Evolutionary conservation across 2,329 filamentous ascomycete genomes (phyloP), one percentile per base, ranked within the genome.

Genomic region (Xylariaceae sp.): DNA sequence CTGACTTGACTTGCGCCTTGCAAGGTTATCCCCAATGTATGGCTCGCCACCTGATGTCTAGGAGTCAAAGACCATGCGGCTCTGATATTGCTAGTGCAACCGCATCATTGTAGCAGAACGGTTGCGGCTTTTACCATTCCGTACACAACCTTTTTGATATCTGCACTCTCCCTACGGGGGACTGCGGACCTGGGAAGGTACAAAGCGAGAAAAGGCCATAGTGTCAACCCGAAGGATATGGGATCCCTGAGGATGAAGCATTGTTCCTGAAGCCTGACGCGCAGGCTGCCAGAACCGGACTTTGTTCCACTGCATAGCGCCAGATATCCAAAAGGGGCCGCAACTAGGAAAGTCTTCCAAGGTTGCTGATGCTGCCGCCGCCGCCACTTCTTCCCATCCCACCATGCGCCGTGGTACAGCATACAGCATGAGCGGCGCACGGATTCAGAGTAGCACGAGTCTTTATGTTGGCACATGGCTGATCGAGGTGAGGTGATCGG

Each of bases 401-500:
- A 26, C 29, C 18, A 19, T 43, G 41, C 12, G 22, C 21, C 22
- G 41, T 26, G 5, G 41, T 16, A 43, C 41, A n/a, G n/a, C n/a
- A n/a, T n/a, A n/a, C n/a, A n/a, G 29, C 26, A 36, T 12, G 30
- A 19, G 22, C 1, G 49, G 19, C n/a, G 40, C 13, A 29, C 29
- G 13, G 41, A 6, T 30, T 7, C 5, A n/a, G 18, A 30, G 50
- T 47, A 37, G 45, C 45, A 48, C 46, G 16, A 41, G 30, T 50
- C 42, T 37, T 34, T 32, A 18, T 47, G 48, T 39, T 52, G 32
- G 46, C 49, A 53, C 52, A 57, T 57, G 52, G 49, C 42, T 47
- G 22, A 26, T 30, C 22, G 36, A 36, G 43, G n/a, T 22, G 45
- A 39, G 16, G 44, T 39, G 37, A 57, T 54, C 49, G 39, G 44